Evolutionary conservation across 164 flowering plant species (phyloP), one percentile per base, ranked within the genome.

Genomic region (Dillenia suffruticosa): DNA sequence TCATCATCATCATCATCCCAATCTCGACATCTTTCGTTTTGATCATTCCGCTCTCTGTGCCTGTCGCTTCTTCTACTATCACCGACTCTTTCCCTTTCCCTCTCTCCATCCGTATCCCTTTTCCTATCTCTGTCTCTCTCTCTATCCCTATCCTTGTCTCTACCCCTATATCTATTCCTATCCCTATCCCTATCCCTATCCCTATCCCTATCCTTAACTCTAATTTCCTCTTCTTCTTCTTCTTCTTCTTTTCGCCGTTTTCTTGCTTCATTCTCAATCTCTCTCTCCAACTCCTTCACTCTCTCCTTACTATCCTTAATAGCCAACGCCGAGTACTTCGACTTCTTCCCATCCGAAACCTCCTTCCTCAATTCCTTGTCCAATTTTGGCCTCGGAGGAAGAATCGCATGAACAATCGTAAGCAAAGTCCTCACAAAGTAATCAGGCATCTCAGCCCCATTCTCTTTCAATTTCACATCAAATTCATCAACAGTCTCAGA

Each of bases 391-490:
- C 68, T 65, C 1, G 90, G 88, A 4, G 94, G 89, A 52, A 88
- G 74, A 70, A 93, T 88, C 0, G 92, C 96, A 54, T 84, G 97
- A 26, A 93, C 90, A 9, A 88, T 85, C 0, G 82, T 93, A 12
- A 90, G 65, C 12, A 93, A 72, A 1, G 98, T 84, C 2, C 82
- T 77, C 2, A 93, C 89, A 47, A 93, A 90, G 62, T 93, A 93
- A 77, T 93, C 97, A 0, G 97, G 96, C 84, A 88, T 71, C 60
- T 88, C 96, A 2, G 90, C 93, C 1, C 90, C 98, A 17, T 78
- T 82, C 48, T 82, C 81, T 65, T 93, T 93, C 74, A 93, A 65
- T 58, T 79, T 79, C 8, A 65, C 16, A 53, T 93, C 96, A 44
- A 93, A 93, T 47, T 84, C 87, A 1, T 85, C 94, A 0, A 82